These are phyloP conservation scores for Ophiostoma populinum DNA, from an alignment of 2,329 filamentous ascomycete genomes.

Conservation along the genomic window DNA sequence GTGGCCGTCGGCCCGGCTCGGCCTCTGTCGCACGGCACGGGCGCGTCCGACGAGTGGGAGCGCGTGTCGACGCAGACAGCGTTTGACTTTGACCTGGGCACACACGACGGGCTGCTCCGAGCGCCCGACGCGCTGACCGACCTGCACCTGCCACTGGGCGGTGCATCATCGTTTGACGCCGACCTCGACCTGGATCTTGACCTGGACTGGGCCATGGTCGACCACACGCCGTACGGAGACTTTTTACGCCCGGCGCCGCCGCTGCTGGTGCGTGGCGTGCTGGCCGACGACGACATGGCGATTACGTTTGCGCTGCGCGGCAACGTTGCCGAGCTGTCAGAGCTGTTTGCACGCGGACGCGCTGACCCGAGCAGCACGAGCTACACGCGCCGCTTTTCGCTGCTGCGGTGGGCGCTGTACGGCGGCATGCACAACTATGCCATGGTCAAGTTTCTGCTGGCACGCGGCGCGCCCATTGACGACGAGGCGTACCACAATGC, in stretches of 20 bases:
- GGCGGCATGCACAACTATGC: conserved; percentile 1
- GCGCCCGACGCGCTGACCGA: background rate
- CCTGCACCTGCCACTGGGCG: background rate
- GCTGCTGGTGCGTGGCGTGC: background rate
- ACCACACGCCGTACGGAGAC: background rate
- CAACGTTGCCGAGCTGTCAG: background rate
- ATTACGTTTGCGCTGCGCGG: background rate
- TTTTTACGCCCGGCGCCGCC: background rate
- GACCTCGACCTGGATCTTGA: background rate
- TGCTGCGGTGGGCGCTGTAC: background rate
- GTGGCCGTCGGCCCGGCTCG: background rate
- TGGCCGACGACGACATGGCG: background rate
- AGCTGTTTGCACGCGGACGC: background rate
- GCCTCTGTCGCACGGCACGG: background rate
- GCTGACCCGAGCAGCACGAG: background rate
- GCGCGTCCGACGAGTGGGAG: background rate
- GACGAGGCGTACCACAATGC: background rate
- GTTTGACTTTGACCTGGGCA: no score
- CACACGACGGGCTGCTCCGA: background rate
- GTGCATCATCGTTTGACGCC: background rate
- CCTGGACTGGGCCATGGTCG: background rate
- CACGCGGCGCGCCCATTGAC: background rate
- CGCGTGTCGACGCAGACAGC: background rate
- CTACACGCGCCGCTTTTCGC: background rate
- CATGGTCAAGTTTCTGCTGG: background rate